Evolutionary conservation across 148 eudicot genomes (phyloP).

Genomic region (Rhododendron ferrugineum): DNA sequence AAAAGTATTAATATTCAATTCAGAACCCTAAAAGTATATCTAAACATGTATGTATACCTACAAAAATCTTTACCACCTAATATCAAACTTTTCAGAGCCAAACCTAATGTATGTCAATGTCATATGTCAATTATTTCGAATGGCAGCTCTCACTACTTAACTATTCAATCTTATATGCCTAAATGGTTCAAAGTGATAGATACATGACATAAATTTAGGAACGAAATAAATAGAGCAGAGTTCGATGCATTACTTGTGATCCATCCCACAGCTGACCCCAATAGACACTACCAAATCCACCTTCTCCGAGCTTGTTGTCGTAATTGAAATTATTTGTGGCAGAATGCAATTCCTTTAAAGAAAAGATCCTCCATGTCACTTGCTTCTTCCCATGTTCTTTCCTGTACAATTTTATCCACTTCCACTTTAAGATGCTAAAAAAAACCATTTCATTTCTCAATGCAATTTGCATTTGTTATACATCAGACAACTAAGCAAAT

Average conservation of each 20-base stretch:
- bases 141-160: neutral
- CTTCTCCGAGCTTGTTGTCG: constrained; percentile 94
- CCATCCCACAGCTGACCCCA: constrained; percentile 99
- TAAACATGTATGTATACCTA: neutral
- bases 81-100: neutral
- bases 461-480: neutral
- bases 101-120: neutral
- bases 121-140: neutral
- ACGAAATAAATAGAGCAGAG: neutral
- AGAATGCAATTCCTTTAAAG: constrained; percentile 83
- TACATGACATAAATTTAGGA: neutral
- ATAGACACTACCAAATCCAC: constrained; percentile 96
- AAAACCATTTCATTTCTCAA: neutral
- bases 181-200: neutral
- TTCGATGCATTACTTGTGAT: constrained; percentile 55
- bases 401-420: constrained; percentile 40
- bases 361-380: constrained; percentile 77
- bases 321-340: constrained; percentile 92
- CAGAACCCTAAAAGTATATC: neutral
- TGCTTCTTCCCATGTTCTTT: constrained; percentile 53
- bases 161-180: neutral
- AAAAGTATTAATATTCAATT: neutral
- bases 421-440: neutral
- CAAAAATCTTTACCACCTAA: neutral
- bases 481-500: neutral